Conservation (phyloP, 768 basidiomycete genomes). For the Lentinula edodes region DNA sequence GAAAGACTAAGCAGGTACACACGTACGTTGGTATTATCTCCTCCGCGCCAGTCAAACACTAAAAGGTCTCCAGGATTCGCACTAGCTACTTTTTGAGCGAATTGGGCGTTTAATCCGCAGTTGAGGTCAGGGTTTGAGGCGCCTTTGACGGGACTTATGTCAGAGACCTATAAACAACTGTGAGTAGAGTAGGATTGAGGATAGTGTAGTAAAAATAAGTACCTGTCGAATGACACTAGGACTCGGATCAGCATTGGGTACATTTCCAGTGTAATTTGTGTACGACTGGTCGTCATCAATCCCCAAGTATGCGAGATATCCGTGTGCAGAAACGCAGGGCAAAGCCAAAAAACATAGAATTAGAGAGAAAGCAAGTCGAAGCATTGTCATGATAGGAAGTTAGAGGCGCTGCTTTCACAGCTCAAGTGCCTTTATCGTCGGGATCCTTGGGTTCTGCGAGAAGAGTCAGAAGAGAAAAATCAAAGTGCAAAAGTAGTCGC, state of each 20-base stretch:
- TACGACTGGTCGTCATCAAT: constrained; percentile 39
- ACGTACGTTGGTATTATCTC: constrained; percentile 21
- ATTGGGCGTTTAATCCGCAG: constrained; percentile 41
- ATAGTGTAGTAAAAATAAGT: constrained; percentile 7
- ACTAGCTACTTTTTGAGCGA: constrained; percentile 34
- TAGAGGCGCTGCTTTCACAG: neutral
- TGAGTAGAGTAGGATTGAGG: constrained; percentile 13
- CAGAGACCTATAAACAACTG: neutral
- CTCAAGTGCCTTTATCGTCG: neutral
- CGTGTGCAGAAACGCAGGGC: constrained; percentile 31
- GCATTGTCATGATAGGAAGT: neutral
- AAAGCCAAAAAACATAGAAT: constrained; percentile 15
- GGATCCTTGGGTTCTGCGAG: neutral
- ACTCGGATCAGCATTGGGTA: constrained; percentile 30
- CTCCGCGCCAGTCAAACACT: constrained; percentile 37
- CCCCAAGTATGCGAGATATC: constrained; percentile 33
- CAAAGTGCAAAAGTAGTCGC: neutral
- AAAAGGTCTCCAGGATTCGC: constrained; percentile 44
- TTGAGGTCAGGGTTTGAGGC: constrained; percentile 34
- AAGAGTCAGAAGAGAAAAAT: neutral
- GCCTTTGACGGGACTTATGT: constrained; percentile 37
- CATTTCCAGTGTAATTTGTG: constrained; percentile 26
- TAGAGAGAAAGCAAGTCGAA: neutral
- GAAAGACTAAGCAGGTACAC: neutral
- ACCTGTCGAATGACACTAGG: constrained; percentile 42